Percentiles rank a stretch among this genome's conserved stretches.
phyloP scores from a whole-genome alignment of 1,284 basidiomycete genomes.

The Peniophora sp. region DNA sequence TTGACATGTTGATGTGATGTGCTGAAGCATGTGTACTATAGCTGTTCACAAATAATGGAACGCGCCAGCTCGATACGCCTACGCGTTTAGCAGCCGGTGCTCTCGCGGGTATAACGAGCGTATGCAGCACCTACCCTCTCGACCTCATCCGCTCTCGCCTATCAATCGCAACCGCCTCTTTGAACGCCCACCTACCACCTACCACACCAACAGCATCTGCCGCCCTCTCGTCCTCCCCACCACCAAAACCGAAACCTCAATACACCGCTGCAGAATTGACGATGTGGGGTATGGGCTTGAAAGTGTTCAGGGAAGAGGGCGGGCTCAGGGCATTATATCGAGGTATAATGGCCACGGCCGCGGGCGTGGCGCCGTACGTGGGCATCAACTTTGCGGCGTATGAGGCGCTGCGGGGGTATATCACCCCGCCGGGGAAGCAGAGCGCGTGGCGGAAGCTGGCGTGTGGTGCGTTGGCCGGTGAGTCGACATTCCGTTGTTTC shows the following conservation, averaged over 20 bases:
- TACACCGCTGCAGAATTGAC: constrained; percentile 61
- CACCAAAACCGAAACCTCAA: constrained; percentile 39
- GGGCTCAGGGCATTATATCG: constrained; percentile 83
- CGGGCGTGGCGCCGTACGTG: constrained; percentile 92
- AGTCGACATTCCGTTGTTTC: constrained; percentile 12
- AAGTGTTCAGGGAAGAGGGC: constrained; percentile 88
- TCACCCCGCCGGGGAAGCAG: constrained; percentile 73
- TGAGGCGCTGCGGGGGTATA: constrained; percentile 60
- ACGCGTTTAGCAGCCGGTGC: constrained; percentile 80
- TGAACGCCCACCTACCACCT: constrained; percentile 28
- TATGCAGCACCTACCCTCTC: constrained; percentile 87
- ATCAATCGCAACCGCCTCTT: constrained; percentile 84
- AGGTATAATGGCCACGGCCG: constrained; percentile 81
- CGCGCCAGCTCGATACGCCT: constrained; percentile 74
- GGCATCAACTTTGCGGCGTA: constrained; percentile 79
- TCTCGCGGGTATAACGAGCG: constrained; percentile 85
- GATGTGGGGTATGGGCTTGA: constrained; percentile 83
- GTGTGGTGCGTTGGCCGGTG: constrained; percentile 75
- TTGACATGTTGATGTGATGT: no score
- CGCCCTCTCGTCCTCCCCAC: constrained; percentile 17
- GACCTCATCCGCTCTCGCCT: constrained; percentile 90
- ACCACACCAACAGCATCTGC: constrained; percentile 15
- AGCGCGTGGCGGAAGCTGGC: constrained; percentile 54
- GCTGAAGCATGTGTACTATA: no score
- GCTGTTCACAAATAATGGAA: constrained; percentile 64